Conservation (phyloP, 2,329 filamentous ascomycete genomes). For the Aphanocladium album region DNA sequence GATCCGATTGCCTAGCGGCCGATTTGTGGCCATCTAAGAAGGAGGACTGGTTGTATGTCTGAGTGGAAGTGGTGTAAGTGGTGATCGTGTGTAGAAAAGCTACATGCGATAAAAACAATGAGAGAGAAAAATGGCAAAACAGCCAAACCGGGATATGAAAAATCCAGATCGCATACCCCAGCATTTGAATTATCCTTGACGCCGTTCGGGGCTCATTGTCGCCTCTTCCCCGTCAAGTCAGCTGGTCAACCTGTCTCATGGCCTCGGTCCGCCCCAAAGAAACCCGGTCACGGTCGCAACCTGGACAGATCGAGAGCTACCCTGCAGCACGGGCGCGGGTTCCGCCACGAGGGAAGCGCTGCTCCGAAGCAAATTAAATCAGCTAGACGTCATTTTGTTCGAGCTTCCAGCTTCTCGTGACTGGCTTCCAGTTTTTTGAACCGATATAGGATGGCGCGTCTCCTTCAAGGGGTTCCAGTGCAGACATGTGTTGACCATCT, state of each 20-base stretch:
- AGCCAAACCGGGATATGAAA: neutral
- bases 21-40: neutral
- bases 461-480: neutral
- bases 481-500: neutral
- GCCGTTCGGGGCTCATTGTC: neutral
- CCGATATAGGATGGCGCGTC: neutral
- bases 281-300: slow-evolving; percentile 1
- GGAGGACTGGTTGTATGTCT: neutral
- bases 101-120: no score
- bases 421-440: neutral
- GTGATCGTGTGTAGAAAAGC: neutral
- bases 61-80: neutral
- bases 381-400: neutral
- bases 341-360: neutral
- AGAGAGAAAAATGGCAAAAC: neutral
- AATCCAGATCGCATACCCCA: neutral
- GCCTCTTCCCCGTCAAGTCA: slow-evolving; percentile 1
- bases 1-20: neutral
- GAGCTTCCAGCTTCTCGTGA: neutral
- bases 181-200: neutral
- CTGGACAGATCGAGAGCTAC: neutral
- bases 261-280: neutral
- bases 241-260: slow-evolving; percentile 5
- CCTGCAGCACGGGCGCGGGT: neutral
- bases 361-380: neutral